phyloP scores from a whole-genome alignment of 2,329 filamentous ascomycete species.

The Phyllosticta ampelicida region DNA sequence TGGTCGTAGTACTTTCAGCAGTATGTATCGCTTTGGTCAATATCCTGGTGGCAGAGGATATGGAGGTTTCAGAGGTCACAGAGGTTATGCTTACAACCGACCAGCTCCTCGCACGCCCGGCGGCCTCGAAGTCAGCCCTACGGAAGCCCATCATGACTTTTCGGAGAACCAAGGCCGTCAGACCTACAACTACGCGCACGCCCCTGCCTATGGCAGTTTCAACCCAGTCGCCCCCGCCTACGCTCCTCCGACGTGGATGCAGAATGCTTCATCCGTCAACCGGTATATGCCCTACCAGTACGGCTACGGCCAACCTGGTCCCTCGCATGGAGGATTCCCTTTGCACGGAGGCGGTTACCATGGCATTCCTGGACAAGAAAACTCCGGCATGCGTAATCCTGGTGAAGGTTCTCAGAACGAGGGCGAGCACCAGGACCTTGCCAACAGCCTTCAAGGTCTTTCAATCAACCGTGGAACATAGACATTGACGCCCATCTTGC shows the following conservation, averaged over 20 bases:
- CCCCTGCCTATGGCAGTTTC: conserved; percentile 6
- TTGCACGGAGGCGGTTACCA: not conserved
- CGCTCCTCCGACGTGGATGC: conserved; percentile 6
- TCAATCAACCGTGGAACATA: not conserved
- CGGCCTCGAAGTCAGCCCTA: not conserved
- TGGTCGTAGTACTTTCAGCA: conserved; percentile 6
- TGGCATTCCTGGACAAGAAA: not conserved
- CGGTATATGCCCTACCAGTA: conserved; percentile 7
- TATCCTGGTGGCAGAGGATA: not conserved
- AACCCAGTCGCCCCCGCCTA: conserved; percentile 8
- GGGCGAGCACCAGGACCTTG: not conserved
- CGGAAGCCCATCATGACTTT: conserved; percentile 4
- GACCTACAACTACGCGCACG: conserved; percentile 3
- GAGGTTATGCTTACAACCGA: not conserved
- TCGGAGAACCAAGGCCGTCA: not conserved
- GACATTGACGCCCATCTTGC: not conserved
- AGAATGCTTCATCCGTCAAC: not conserved
- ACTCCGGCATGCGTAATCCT: not conserved
- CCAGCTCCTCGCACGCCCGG: conserved; percentile 7
- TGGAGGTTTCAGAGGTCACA: too few species aligned
- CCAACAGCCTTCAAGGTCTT: not conserved
- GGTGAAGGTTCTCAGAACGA: not conserved
- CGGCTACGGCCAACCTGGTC: conserved; percentile 1
- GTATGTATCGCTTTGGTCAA: not conserved
- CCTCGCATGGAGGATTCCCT: not conserved